These are phyloP conservation scores for Fusarium illudens DNA, from an alignment of 2,329 filamentous ascomycete species.

Conservation along the genomic window DNA sequence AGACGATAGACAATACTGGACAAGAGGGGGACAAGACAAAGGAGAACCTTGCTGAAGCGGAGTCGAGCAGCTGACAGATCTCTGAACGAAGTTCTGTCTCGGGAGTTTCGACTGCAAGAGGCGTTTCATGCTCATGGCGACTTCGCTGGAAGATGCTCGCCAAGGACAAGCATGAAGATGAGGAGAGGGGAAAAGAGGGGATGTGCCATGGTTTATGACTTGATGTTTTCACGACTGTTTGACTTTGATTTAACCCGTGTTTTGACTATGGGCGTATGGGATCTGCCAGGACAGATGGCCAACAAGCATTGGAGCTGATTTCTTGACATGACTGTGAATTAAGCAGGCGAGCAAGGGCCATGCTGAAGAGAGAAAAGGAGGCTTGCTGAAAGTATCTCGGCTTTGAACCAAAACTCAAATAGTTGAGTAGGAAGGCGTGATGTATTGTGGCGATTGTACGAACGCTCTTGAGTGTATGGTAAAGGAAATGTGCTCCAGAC, in stretches of 20 bases:
- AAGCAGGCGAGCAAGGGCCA: background rate
- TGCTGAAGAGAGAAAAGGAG: background rate
- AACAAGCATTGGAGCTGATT: background rate
- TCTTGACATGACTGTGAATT: background rate
- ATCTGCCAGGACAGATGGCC: background rate
- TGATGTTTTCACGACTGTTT: conserved; percentile 22
- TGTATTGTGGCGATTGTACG: background rate
- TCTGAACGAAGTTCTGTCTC: background rate
- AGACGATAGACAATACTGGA: background rate
- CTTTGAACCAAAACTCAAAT: background rate
- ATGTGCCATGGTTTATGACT: conserved; percentile 21
- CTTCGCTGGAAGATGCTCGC: background rate
- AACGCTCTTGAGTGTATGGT: background rate
- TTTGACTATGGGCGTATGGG: background rate
- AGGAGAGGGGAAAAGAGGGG: background rate
- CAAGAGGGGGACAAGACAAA: background rate
- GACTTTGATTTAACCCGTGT: background rate
- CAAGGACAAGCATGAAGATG: background rate
- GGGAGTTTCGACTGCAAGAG: background rate
- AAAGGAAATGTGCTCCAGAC: background rate
- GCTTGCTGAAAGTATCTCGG: too few relatives aligned
- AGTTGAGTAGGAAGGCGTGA: too few relatives aligned
- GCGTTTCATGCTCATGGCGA: background rate
- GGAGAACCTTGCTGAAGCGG: background rate
- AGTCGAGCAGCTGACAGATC: background rate